Percentiles rank a stretch among this genome's conserved stretches.
Evolutionary conservation across 1,139 yeast genomes (phyloP).

Genomic region (Blastobotrys raffinosifermentans): DNA sequence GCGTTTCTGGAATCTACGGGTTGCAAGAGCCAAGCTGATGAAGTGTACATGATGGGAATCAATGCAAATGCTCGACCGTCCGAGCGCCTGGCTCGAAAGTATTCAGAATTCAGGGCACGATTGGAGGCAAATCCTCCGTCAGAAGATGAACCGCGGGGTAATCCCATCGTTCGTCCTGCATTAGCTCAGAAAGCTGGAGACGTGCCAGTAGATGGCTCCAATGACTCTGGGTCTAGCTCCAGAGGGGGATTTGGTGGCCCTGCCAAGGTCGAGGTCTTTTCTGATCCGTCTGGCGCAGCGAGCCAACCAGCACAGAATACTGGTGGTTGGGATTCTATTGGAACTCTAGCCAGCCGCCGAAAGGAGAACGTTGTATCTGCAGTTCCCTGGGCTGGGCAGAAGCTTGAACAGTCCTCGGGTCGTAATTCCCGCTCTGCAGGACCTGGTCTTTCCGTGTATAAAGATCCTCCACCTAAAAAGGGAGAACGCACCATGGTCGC

Average conservation of each 20-base stretch:
- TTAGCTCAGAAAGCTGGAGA: slow-evolving; percentile 17
- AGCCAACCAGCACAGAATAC: background rate
- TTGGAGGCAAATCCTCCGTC: slow-evolving; percentile 26
- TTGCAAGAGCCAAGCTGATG: slow-evolving; percentile 52
- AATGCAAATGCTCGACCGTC: slow-evolving; percentile 58
- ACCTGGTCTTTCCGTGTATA: background rate
- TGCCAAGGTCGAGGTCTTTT: slow-evolving; percentile 28
- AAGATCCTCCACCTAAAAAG: slow-evolving; percentile 36
- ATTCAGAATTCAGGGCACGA: slow-evolving; percentile 43
- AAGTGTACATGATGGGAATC: slow-evolving; percentile 59
- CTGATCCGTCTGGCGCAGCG: slow-evolving; percentile 12
- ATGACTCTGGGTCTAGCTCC: slow-evolving; percentile 4
- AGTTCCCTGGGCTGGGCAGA: slow-evolving; percentile 65
- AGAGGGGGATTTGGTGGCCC: slow-evolving; percentile 3
- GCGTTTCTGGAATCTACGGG: slow-evolving; percentile 51
- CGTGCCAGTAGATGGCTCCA: slow-evolving; percentile 9
- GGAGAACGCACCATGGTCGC: slow-evolving; percentile 56
- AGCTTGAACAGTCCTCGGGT: slow-evolving; percentile 37
- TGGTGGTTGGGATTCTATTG: slow-evolving; percentile 44
- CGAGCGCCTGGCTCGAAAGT: slow-evolving; percentile 46
- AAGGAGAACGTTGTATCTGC: slow-evolving; percentile 63
- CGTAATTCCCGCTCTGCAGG: background rate
- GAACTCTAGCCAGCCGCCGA: slow-evolving; percentile 44
- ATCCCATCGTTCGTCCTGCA: slow-evolving; percentile 23
- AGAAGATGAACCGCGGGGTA: slow-evolving; percentile 33